Percentiles rank a stretch among this genome's conserved stretches.
Evolutionary conservation across 495 filamentous ascomycete species (phyloP).

Genomic region (Neurospora sp.): DNA sequence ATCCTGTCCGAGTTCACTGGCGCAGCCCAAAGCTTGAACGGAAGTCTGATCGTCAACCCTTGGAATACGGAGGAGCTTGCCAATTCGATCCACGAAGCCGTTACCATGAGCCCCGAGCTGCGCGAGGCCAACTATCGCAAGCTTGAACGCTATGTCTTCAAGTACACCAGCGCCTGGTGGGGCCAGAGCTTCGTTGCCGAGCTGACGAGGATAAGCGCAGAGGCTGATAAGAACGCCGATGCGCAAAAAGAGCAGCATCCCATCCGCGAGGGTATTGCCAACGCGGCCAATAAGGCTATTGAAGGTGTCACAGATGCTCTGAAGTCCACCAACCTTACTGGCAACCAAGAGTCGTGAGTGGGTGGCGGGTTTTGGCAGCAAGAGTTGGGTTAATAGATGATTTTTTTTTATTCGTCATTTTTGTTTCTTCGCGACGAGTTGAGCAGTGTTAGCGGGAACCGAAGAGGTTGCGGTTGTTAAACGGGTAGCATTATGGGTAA

Average conservation of each 20-base stretch:
- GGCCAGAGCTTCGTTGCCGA: conserved; percentile 88
- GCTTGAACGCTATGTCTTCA: conserved; percentile 73
- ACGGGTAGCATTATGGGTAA: not conserved
- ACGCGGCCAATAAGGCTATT: conserved; percentile 9
- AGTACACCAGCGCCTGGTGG: conserved; percentile 95
- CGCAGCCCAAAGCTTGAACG: conserved; percentile 77
- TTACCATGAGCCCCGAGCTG: conserved; percentile 78
- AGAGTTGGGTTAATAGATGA: not conserved
- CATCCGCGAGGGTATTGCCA: conserved; percentile 8
- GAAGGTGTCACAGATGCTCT: conserved; percentile 6
- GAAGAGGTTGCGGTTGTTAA: not conserved
- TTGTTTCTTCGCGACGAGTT: not conserved
- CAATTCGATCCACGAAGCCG: conserved; percentile 70
- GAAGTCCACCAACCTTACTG: not conserved
- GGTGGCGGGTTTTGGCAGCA: not conserved
- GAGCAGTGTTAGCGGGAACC: not conserved
- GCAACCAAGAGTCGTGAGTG: not conserved
- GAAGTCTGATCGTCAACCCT: conserved; percentile 79
- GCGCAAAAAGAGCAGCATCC: not conserved
- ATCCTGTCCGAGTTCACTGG: conserved; percentile 90
- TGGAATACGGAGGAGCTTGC: conserved; percentile 86
- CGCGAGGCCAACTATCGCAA: conserved; percentile 71
- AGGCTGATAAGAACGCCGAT: conserved; percentile 5
- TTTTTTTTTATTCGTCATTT: not conserved
- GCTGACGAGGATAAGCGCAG: conserved; percentile 47